These are phyloP conservation scores for Lachancea cidri DNA, from an alignment of 805 yeast genomes.

Conservation along the genomic window DNA sequence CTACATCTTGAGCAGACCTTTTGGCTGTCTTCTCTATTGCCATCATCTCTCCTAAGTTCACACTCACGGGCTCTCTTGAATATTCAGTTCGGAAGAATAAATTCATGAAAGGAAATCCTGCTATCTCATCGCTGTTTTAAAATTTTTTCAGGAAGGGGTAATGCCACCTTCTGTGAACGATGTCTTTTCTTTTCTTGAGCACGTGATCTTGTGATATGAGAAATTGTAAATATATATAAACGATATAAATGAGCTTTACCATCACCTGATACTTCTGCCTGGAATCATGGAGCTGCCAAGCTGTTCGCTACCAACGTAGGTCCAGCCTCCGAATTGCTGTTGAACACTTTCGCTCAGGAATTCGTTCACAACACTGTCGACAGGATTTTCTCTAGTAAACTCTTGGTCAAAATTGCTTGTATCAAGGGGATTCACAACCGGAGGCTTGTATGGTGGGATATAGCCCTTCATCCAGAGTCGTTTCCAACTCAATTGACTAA, in stretches of 20 bases:
- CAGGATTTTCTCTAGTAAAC: constrained; percentile 88
- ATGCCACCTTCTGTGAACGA: constrained; percentile 2
- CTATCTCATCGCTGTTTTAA: constrained; percentile 12
- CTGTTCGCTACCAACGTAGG: constrained; percentile 70
- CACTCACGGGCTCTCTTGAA: neutral
- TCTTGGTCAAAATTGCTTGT: constrained; percentile 91
- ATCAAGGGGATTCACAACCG: constrained; percentile 77
- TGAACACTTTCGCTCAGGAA: constrained; percentile 92
- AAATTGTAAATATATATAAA: neutral
- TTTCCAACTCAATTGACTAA: constrained; percentile 85
- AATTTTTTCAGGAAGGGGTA: constrained; percentile 7
- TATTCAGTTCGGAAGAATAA: neutral
- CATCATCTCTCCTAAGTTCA: constrained; percentile 19
- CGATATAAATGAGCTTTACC: neutral
- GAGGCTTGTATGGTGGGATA: constrained; percentile 93
- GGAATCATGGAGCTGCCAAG: constrained; percentile 35
- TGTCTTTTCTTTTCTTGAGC: neutral
- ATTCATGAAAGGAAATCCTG: constrained; percentile 8
- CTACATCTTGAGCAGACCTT: constrained; percentile 16
- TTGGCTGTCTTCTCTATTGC: constrained; percentile 28
- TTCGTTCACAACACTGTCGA: constrained; percentile 93
- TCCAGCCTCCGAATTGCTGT: constrained; percentile 98
- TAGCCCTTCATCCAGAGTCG: constrained; percentile 79
- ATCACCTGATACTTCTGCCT: constrained; percentile 28
- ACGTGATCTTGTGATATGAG: neutral